Conservation (phyloP, 164 flowering plant genomes). For the Berberis vulgaris region DNA sequence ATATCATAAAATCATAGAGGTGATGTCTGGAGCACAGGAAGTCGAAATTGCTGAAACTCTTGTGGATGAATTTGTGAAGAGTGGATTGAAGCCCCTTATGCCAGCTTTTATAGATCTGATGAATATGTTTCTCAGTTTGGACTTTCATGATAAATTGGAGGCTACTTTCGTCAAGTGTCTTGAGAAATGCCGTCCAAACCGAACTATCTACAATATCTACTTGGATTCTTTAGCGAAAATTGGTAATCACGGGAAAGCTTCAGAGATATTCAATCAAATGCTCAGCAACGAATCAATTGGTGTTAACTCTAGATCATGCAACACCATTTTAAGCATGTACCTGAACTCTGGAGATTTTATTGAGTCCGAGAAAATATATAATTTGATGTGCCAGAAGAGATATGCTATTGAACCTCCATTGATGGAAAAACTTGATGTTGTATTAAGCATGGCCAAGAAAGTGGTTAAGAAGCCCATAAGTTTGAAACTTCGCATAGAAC, state of each 20-base stretch:
- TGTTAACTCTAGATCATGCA: slow-evolving; percentile 55
- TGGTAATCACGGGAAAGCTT: slow-evolving; percentile 57
- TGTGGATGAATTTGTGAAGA: slow-evolving; percentile 58
- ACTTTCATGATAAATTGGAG: slow-evolving; percentile 61
- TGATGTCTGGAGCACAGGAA: slow-evolving; percentile 58
- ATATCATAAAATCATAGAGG: slow-evolving; percentile 76
- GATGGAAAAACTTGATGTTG: slow-evolving; percentile 57
- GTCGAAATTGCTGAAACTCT: slow-evolving; percentile 60
- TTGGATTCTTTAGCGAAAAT: slow-evolving; percentile 60
- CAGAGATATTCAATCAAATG: slow-evolving; percentile 66
- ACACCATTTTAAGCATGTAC: slow-evolving; percentile 55
- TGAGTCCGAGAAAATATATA: slow-evolving; percentile 66
- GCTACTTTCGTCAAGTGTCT: slow-evolving; percentile 48
- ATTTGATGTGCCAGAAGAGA: slow-evolving; percentile 71
- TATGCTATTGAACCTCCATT: slow-evolving; percentile 51
- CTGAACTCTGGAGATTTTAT: slow-evolving; percentile 36
- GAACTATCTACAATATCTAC: slow-evolving; percentile 50
- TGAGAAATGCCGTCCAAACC: slow-evolving; percentile 56
- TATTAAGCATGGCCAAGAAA: slow-evolving; percentile 50
- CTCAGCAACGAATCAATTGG: slow-evolving; percentile 43
- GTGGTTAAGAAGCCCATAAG: slow-evolving; percentile 38
- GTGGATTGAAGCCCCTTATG: slow-evolving; percentile 60
- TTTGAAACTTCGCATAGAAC: slow-evolving; percentile 68
- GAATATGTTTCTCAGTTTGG: slow-evolving; percentile 50
- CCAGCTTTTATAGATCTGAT: slow-evolving; percentile 57